These are phyloP conservation scores for Claviceps sp. DNA, from an alignment of 2,329 filamentous ascomycete genomes.

Conservation along the genomic window DNA sequence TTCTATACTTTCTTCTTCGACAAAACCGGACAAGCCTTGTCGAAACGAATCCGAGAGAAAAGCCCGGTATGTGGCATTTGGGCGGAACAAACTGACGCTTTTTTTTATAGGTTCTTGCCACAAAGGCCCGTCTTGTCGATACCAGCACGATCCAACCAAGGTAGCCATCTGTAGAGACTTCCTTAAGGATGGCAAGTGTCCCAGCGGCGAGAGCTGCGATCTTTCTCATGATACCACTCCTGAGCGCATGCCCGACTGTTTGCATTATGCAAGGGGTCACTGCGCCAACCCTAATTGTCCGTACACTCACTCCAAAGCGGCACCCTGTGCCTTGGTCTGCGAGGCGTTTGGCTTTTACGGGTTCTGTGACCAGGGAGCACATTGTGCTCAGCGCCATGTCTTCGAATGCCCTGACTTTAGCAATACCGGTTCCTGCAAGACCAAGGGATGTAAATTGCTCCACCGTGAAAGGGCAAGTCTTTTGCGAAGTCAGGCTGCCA, in stretches of 20 bases:
- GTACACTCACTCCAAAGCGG: constrained; percentile 74
- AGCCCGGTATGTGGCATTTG: constrained; percentile 23
- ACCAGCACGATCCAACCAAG: constrained; percentile 71
- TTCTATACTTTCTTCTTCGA: constrained; percentile 12
- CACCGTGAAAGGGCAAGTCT: constrained; percentile 81
- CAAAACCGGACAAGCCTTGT: constrained; percentile 9
- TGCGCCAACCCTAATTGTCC: constrained; percentile 78
- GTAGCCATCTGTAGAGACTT: constrained; percentile 85
- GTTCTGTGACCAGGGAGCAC: constrained; percentile 71
- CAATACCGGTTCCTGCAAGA: constrained; percentile 75
- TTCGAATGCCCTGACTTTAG: constrained; percentile 92
- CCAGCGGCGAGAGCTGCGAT: constrained; percentile 67
- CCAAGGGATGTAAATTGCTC: constrained; percentile 67
- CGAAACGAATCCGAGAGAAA: constrained; percentile 9
- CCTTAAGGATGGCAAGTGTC: constrained; percentile 66
- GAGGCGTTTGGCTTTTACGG: constrained; percentile 72
- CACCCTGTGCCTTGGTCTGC: constrained; percentile 68
- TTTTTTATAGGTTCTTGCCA: constrained; percentile 60
- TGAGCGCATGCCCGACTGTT: constrained; percentile 74
- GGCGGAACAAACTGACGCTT: constrained; percentile 31
- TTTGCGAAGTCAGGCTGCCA: constrained; percentile 52
- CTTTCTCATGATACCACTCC: constrained; percentile 77
- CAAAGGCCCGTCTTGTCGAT: constrained; percentile 68
- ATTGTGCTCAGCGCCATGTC: constrained; percentile 72
- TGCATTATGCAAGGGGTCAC: constrained; percentile 80